These are phyloP conservation scores for Hygrophorus pudorinus DNA, from an alignment of 768 basidiomycete species.

Conservation along the genomic window DNA sequence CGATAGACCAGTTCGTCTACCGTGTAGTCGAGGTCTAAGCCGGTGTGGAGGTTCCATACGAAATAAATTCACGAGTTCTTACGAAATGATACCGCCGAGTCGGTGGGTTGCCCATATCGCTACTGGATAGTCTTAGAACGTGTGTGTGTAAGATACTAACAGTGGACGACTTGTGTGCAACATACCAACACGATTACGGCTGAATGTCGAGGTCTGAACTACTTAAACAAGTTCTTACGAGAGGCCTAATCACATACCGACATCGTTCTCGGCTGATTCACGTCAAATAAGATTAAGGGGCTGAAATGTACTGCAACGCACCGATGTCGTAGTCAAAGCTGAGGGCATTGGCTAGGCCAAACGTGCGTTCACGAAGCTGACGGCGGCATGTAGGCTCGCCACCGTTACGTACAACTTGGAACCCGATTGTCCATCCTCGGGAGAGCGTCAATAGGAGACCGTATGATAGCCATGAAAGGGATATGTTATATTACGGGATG, in stretches of 20 bases:
- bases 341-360: slow-evolving; percentile 38
- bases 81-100: slow-evolving; percentile 15
- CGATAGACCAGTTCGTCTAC: slow-evolving; percentile 7
- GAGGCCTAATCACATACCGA: slow-evolving; percentile 40
- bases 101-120: slow-evolving; percentile 31
- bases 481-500: too few species aligned
- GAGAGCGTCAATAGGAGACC: too few species aligned
- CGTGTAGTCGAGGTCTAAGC: slow-evolving; percentile 7
- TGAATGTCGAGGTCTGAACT: too few species aligned
- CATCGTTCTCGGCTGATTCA: slow-evolving; percentile 33
- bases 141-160: background rate
- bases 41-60: slow-evolving; percentile 17
- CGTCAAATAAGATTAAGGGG: background rate
- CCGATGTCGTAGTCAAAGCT: slow-evolving; percentile 32
- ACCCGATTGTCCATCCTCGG: too few species aligned
- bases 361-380: slow-evolving; percentile 36
- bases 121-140: slow-evolving; percentile 37
- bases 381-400: too few species aligned
- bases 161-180: background rate
- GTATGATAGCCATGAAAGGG: too few species aligned
- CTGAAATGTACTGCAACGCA: slow-evolving; percentile 13
- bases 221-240: too few species aligned
- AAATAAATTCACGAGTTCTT: slow-evolving; percentile 7
- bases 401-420: too few species aligned
- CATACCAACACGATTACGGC: slow-evolving; percentile 57